These are phyloP conservation scores for Cladobotryum protrusum DNA, from an alignment of 2,329 filamentous ascomycete genomes.

Conservation along the genomic window DNA sequence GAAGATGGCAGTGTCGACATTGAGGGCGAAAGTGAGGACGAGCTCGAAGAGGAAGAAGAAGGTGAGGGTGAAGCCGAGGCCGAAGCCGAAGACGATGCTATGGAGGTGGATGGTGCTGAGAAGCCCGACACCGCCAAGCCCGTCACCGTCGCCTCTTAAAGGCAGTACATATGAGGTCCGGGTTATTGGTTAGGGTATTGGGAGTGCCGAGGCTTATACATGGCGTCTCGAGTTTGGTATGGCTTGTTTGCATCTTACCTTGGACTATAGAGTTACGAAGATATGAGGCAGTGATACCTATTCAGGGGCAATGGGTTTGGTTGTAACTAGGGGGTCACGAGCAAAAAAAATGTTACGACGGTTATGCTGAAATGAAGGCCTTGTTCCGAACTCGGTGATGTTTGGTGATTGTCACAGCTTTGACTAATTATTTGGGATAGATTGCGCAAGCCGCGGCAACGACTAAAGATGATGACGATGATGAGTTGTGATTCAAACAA, in stretches of 20 bases:
- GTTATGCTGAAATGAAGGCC: not conserved
- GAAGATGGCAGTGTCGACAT: conserved; percentile 75
- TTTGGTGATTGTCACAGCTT: not conserved
- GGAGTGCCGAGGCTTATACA: too few species aligned
- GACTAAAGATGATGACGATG: too few species aligned
- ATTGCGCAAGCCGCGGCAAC: too few species aligned
- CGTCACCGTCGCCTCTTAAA: conserved; percentile 29
- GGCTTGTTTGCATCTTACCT: conserved; percentile 16
- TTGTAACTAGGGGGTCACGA: conserved; percentile 5
- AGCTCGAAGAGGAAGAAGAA: conserved; percentile 60
- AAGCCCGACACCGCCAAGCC: conserved; percentile 28
- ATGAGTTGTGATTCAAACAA: too few species aligned
- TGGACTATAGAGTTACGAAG: conserved; percentile 24
- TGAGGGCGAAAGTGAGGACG: conserved; percentile 68
- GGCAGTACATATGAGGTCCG: not conserved
- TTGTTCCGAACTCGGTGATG: not conserved
- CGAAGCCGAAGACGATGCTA: conserved; percentile 37
- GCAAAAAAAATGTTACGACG: too few species aligned
- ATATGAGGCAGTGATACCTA: conserved; percentile 21
- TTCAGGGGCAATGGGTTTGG: conserved; percentile 1
- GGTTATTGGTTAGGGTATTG: too few species aligned
- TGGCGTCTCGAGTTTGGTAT: conserved; percentile 7
- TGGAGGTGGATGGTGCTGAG: conserved; percentile 43
- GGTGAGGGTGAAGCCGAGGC: conserved; percentile 32
- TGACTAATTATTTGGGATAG: not conserved